These are phyloP conservation scores for Cymodocea nodosa DNA, from an alignment of 116 monocot genomes.

Conservation along the genomic window DNA sequence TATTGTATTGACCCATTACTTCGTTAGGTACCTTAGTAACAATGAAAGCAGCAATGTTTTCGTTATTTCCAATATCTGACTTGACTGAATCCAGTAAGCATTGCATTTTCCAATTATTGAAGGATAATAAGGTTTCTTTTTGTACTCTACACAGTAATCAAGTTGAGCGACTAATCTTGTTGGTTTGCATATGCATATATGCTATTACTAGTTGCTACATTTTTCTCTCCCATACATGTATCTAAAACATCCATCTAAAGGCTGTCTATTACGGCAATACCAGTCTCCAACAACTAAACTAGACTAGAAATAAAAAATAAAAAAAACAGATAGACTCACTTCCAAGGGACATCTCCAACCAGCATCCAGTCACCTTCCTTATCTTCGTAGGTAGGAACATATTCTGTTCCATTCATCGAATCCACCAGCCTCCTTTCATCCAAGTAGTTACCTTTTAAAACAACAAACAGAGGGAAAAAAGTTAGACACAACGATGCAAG, in stretches of 20 bases:
- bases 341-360: conserved; percentile 35
- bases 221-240: not conserved
- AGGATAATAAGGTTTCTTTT: not conserved
- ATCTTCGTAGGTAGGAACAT: conserved; percentile 46
- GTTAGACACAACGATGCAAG: not conserved
- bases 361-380: conserved; percentile 41
- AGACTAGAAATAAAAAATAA: not conserved
- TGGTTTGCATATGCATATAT: not conserved
- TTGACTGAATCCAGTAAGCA: too few relatives aligned
- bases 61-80: too few relatives aligned
- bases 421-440: conserved; percentile 64
- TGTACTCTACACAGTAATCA: not conserved
- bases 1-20: too few relatives aligned
- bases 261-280: not conserved
- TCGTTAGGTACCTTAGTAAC: too few relatives aligned
- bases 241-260: not conserved
- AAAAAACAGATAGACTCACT: conserved; percentile 9
- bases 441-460: not conserved
- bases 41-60: too few relatives aligned
- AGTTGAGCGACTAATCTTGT: not conserved
- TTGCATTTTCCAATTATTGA: too few relatives aligned
- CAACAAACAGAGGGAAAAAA: not conserved
- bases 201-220: not conserved
- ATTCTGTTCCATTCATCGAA: conserved; percentile 65
- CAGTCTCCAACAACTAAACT: not conserved